phyloP scores from a whole-genome alignment of 2,329 filamentous ascomycete genomes.

The Calonectria fujianensis region DNA sequence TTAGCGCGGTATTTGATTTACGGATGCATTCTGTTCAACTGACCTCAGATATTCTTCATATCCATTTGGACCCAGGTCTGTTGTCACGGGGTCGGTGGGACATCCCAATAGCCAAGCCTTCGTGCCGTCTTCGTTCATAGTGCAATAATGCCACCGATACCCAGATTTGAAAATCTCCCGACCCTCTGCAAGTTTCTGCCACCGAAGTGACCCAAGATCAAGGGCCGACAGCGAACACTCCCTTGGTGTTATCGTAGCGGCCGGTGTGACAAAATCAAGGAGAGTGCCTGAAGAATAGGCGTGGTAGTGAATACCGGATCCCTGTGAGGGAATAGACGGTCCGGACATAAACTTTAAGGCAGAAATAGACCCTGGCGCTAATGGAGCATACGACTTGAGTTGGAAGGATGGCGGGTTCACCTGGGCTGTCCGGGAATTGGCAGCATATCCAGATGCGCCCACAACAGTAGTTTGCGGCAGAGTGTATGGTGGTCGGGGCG shows the following conservation, averaged over 20 bases:
- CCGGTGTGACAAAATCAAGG: slow-evolving; percentile 95
- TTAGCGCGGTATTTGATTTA: slow-evolving; percentile 42
- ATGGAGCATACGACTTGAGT: slow-evolving; percentile 84
- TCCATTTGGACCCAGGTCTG: slow-evolving; percentile 79
- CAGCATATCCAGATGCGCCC: slow-evolving; percentile 78
- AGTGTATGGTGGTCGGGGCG: slow-evolving; percentile 72
- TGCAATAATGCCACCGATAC: slow-evolving; percentile 99
- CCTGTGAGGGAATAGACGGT: slow-evolving; percentile 89
- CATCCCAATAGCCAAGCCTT: slow-evolving; percentile 98
- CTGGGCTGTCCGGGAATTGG: slow-evolving; percentile 80
- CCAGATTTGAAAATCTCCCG: slow-evolving; percentile 92
- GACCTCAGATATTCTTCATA: slow-evolving; percentile 90
- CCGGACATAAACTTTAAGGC: slow-evolving; percentile 90
- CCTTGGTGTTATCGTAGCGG: slow-evolving; percentile 87
- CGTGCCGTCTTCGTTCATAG: slow-evolving; percentile 94
- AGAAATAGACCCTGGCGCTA: slow-evolving; percentile 91
- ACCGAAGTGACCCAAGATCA: slow-evolving; percentile 89
- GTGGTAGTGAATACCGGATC: slow-evolving; percentile 95
- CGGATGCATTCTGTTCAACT: slow-evolving; percentile 33
- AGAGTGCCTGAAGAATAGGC: slow-evolving; percentile 94
- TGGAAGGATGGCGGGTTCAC: slow-evolving; percentile 80
- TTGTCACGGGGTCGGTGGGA: slow-evolving; percentile 81
- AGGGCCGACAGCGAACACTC: slow-evolving; percentile 94
- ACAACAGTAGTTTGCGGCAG: slow-evolving; percentile 70
- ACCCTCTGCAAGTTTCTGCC: slow-evolving; percentile 96